Evolutionary conservation across 2,329 filamentous ascomycete species (phyloP), one percentile per base, ranked within the genome.

Genomic region (Talaromyces sp.): DNA sequence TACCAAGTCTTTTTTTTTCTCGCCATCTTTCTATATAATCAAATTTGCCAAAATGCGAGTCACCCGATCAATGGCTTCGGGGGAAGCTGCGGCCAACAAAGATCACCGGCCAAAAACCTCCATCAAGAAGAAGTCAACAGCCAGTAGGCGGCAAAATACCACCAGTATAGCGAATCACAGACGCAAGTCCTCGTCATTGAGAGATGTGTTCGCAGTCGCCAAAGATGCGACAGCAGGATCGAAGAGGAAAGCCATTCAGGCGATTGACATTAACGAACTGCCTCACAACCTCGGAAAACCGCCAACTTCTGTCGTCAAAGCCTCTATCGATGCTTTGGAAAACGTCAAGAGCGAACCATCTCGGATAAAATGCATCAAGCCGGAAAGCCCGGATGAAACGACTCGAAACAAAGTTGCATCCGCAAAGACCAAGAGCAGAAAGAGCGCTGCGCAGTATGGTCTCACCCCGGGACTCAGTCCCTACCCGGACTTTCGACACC

Each of bases 401-500:
- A 38, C 53, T 12, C 54, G 17, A 35, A 26, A 41, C 21, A 21
- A 46, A 32, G 21, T 51, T 50, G 55, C 21, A 29, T 19, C 9
- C 32, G 59, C 60, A 52, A 56, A 21, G 62, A 57, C 26, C 63
- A 38, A 70, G 67, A 62, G 60, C 63, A 51, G 66, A 74, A 56
- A 68, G 67, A 6, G 77, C 80, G 56, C 75, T 11, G 43, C 58
- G 11, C 57, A 75, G 2, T 85, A 85, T 60, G 79, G 81, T 12
- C 68, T 86, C 29, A 84, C 78, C 2, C 82, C 82, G 27, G 83
- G 83, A 9, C n/a, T 65, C 38, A 74, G 66, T 0, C 91, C 90
- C 0, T 95, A 88, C 64, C 88, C 89, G 0, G 79, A 87, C 60
- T 88, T 85, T 71, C 66, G 72, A 2, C 82, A 80, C 59, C 91